Evolutionary conservation across 768 basidiomycete genomes (phyloP).

Genomic region (Lactifluus piperatus): DNA sequence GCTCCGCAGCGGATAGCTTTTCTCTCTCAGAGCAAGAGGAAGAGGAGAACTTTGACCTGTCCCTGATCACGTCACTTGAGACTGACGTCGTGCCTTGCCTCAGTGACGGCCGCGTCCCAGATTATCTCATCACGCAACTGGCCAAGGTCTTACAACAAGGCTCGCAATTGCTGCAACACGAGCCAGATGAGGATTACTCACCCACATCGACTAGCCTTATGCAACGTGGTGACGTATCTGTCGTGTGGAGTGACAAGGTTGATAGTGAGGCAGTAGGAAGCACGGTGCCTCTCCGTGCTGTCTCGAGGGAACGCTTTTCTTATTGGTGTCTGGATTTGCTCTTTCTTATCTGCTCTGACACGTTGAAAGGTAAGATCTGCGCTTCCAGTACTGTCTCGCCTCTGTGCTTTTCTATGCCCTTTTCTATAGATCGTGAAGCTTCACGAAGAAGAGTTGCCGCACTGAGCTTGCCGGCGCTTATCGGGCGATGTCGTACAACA

Average conservation of each 20-base stretch:
- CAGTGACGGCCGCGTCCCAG: slow-evolving; percentile 60
- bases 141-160: slow-evolving; percentile 66
- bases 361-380: slow-evolving; percentile 42
- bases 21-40: slow-evolving; percentile 56
- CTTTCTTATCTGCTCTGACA: slow-evolving; percentile 69
- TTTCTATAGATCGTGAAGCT: slow-evolving; percentile 45
- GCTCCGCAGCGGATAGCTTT: slow-evolving; percentile 50
- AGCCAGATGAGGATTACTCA: slow-evolving; percentile 12
- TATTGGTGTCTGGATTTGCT: slow-evolving; percentile 91
- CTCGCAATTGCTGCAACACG: slow-evolving; percentile 39
- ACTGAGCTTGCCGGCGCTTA: slow-evolving; percentile 58
- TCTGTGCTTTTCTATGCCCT: not conserved
- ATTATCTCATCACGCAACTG: slow-evolving; percentile 57
- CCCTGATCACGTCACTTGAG: slow-evolving; percentile 71
- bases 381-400: too few species aligned
- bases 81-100: slow-evolving; percentile 72
- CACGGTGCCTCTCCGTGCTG: slow-evolving; percentile 45
- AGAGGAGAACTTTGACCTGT: slow-evolving; percentile 81
- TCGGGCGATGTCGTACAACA: slow-evolving; percentile 65
- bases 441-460: slow-evolving; percentile 62
- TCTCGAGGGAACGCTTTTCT: slow-evolving; percentile 77
- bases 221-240: slow-evolving; percentile 12
- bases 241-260: not conserved
- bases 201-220: slow-evolving; percentile 15
- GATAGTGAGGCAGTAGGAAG: slow-evolving; percentile 24